A percentile compares a stretch with the other conserved stretches of the same genome.
Conservation (phyloP, 371 early-diverging fungal genomes). For the Parasitella parasitica region DNA sequence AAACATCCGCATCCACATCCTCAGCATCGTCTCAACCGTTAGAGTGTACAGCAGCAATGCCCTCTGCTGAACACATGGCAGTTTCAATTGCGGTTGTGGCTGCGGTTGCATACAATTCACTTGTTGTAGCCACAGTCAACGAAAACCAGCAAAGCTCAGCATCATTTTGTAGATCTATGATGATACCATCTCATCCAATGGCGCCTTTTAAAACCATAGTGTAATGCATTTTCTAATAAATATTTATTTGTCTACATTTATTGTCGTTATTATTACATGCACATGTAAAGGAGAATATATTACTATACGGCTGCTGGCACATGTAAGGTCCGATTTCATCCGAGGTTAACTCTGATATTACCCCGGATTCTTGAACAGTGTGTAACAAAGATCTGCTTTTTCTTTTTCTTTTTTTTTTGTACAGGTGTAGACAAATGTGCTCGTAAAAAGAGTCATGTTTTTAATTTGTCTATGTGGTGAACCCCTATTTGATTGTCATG, state of each 20-base stretch:
- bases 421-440: background rate
- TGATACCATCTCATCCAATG: conserved; percentile 17
- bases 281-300: background rate
- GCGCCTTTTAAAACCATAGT: conserved; percentile 9
- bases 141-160: background rate
- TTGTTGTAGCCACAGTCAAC: conserved; percentile 1
- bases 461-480: background rate
- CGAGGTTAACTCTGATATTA: background rate
- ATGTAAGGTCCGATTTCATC: background rate
- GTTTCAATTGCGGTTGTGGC: conserved; percentile 11
- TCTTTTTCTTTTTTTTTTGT: background rate
- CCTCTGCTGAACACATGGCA: conserved; percentile 9
- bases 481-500: background rate
- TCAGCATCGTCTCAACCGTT: background rate
- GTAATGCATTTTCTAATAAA: conserved; percentile 6
- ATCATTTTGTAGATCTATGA: conserved; percentile 24
- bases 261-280: background rate
- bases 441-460: background rate
- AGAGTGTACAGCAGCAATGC: background rate
- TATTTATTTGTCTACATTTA: background rate
- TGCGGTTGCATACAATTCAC: conserved; percentile 11
- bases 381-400: background rate
- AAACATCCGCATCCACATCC: background rate
- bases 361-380: background rate
- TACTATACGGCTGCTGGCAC: background rate